Conservation (phyloP, 352 stramenopile genomes). For the Globisporangium cylindrosporum region DNA sequence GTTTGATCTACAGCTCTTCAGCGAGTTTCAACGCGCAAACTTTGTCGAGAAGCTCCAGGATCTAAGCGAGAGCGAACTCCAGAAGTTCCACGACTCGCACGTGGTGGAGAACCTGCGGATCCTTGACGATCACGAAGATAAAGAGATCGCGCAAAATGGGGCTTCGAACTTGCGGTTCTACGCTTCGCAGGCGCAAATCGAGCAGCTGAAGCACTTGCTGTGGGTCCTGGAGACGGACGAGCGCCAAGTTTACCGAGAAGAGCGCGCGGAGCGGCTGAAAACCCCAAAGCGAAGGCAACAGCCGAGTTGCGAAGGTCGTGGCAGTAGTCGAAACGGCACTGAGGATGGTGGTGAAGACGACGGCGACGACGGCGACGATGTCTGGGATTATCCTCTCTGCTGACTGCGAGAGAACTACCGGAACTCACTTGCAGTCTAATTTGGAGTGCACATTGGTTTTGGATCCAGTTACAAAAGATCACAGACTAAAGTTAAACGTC, state of each 20-base stretch:
- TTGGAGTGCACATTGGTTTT: constrained; percentile 8
- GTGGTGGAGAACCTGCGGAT: constrained; percentile 42
- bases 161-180: constrained; percentile 47
- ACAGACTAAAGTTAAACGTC: neutral
- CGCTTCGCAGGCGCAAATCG: constrained; percentile 44
- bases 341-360: constrained; percentile 32
- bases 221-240: constrained; percentile 52
- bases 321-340: neutral
- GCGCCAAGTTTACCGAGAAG: constrained; percentile 24
- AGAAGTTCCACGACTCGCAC: constrained; percentile 33
- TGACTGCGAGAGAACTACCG: constrained; percentile 12
- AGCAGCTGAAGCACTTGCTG: constrained; percentile 50
- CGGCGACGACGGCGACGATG: constrained; percentile 33
- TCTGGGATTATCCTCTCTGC: constrained; percentile 62
- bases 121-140: neutral
- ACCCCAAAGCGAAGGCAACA: neutral
- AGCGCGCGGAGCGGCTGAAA: constrained; percentile 22
- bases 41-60: constrained; percentile 65
- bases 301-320: neutral
- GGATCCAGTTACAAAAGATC: neutral
- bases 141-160: neutral
- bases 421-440: neutral
- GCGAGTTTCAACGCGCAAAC: constrained; percentile 46
- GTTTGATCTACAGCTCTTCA: neutral
- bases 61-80: constrained; percentile 54